Evolutionary conservation across 2,329 filamentous ascomycete genomes (phyloP).

Genomic region (Talaromyces sp.): DNA sequence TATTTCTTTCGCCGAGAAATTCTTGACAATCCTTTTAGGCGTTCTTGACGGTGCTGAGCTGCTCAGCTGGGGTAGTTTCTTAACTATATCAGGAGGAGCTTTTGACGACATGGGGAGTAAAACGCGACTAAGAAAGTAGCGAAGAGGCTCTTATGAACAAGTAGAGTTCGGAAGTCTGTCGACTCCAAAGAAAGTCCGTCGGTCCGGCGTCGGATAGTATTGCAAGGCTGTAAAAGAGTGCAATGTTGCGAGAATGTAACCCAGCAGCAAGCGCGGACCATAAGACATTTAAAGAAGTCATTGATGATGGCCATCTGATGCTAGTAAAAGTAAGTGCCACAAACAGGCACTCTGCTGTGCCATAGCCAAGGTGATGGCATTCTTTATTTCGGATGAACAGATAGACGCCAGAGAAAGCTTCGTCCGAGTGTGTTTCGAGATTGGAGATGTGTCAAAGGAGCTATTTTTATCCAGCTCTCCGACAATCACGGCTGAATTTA

Average conservation of each 20-base stretch:
- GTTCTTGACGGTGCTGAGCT: neutral
- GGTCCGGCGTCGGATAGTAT: neutral
- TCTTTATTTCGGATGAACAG: neutral
- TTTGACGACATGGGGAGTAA: neutral
- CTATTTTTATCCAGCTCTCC: neutral
- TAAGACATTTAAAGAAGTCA: neutral
- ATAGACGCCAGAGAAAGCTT: neutral
- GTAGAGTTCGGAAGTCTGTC: neutral
- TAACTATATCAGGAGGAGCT: neutral
- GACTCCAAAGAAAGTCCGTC: neutral
- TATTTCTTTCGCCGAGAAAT: neutral
- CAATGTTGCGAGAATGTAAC: neutral
- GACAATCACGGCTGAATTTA: neutral
- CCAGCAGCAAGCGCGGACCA: neutral
- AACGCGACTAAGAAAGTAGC: too few relatives aligned
- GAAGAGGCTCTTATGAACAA: neutral
- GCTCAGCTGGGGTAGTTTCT: neutral
- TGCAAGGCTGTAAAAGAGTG: neutral
- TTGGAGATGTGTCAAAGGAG: neutral
- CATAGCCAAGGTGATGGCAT: neutral
- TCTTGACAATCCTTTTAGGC: neutral
- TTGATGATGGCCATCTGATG: neutral
- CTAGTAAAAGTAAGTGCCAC: neutral
- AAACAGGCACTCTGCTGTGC: neutral
- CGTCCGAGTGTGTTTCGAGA: neutral